These are phyloP conservation scores for Sordaria brevicollis DNA, from an alignment of 495 filamentous ascomycete species.

Conservation along the genomic window DNA sequence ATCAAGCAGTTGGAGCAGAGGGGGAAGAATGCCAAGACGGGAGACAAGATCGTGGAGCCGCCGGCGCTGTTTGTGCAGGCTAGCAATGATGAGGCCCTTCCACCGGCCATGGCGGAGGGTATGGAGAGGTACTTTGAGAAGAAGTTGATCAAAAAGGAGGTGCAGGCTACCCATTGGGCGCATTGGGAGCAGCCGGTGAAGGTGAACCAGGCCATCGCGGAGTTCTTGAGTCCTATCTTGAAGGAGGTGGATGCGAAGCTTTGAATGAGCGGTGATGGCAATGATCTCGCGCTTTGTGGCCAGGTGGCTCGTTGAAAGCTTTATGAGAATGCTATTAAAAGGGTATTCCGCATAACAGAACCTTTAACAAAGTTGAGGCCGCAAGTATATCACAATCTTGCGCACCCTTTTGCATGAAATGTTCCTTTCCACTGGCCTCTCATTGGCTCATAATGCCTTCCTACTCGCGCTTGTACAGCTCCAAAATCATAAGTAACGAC, in stretches of 20 bases:
- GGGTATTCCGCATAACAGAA: neutral
- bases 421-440: neutral
- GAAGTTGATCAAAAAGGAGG: constrained; percentile 45
- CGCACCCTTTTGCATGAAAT: neutral
- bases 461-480: neutral
- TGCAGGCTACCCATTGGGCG: constrained; percentile 61
- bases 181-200: constrained; percentile 54
- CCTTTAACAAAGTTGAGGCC: neutral
- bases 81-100: constrained; percentile 55
- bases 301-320: neutral
- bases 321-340: neutral
- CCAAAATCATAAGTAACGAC: neutral
- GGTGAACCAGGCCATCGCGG: constrained; percentile 27
- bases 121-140: constrained; percentile 59
- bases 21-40: neutral
- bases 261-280: neutral
- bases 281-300: neutral
- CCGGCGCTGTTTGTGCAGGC: constrained; percentile 71
- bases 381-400: neutral
- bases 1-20: constrained; percentile 13
- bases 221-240: constrained; percentile 24
- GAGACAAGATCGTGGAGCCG: constrained; percentile 36
- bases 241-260: neutral
- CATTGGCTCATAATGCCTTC: neutral
- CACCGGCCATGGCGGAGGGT: constrained; percentile 49